Evolutionary conservation across 192 early-diverging fungal genomes (phyloP).

Genomic region (Backusella luteola): DNA sequence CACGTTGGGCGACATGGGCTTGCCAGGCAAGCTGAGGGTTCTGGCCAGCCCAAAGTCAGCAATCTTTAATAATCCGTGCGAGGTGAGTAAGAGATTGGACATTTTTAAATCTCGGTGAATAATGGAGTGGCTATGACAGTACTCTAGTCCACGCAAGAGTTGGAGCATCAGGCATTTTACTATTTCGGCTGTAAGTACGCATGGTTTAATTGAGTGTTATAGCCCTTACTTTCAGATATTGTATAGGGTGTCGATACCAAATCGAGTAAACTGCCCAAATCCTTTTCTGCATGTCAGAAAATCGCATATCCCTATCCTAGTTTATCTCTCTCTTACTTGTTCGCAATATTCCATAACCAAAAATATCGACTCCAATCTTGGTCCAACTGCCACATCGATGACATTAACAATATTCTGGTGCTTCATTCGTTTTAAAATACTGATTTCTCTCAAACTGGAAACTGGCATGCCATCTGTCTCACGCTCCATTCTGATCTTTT

Average conservation of each 20-base stretch:
- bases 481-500: conserved; percentile 54
- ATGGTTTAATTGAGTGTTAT: not conserved
- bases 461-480: conserved; percentile 67
- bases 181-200: not conserved
- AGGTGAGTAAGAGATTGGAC: conserved; percentile 71
- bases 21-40: conserved; percentile 53
- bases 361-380: conserved; percentile 68
- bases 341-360: conserved; percentile 93
- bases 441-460: conserved; percentile 75
- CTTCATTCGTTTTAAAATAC: conserved; percentile 59
- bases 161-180: conserved; percentile 77
- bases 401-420: conserved; percentile 77
- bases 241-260: conserved; percentile 55
- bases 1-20: conserved; percentile 79
- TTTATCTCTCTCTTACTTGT: conserved; percentile 48
- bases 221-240: conserved; percentile 47
- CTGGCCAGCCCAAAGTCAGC: conserved; percentile 84
- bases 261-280: conserved; percentile 52
- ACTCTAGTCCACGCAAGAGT: conserved; percentile 66
- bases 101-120: conserved; percentile 77
- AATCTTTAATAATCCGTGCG: conserved; percentile 71
- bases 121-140: conserved; percentile 64
- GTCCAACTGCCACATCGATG: conserved; percentile 68
- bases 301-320: not conserved
- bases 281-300: conserved; percentile 29